These are phyloP conservation scores for Fonsecaea multimorphosa DNA, from an alignment of 2,329 filamentous ascomycete genomes.

Conservation along the genomic window DNA sequence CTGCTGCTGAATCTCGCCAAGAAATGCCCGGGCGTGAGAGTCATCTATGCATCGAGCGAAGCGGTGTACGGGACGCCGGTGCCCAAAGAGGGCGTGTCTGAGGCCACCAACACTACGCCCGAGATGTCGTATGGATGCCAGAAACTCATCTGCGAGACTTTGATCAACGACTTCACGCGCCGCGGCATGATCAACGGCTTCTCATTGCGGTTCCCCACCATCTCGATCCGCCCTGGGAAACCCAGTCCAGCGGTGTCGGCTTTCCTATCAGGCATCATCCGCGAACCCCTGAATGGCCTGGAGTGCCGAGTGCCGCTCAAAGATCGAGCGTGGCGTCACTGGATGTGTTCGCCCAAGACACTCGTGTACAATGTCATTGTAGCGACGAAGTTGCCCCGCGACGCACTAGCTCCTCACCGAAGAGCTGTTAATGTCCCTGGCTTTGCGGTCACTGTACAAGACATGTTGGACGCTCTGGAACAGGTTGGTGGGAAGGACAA, in stretches of 20 bases:
- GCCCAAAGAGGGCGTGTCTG: conserved; percentile 57
- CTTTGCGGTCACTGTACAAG: conserved; percentile 56
- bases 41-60: conserved; percentile 67
- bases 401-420: conserved; percentile 49
- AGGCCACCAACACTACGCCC: conserved; percentile 61
- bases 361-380: conserved; percentile 61
- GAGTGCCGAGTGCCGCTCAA: conserved; percentile 60
- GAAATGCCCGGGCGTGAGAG: conserved; percentile 59
- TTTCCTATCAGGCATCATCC: conserved; percentile 68
- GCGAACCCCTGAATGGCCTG: conserved; percentile 65
- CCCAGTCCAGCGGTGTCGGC: conserved; percentile 67
- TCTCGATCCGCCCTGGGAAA: conserved; percentile 66
- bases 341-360: conserved; percentile 60
- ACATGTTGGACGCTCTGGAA: conserved; percentile 62
- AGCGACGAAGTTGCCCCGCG: conserved; percentile 51
- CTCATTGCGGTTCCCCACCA: conserved; percentile 64
- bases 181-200: conserved; percentile 64
- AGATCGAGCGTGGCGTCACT: conserved; percentile 56
- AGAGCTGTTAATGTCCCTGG: conserved; percentile 65
- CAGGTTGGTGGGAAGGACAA: conserved; percentile 61
- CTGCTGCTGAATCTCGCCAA: conserved; percentile 60
- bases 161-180: conserved; percentile 68
- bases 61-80: conserved; percentile 67
- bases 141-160: conserved; percentile 66
- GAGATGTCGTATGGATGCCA: conserved; percentile 68